Conservation (phyloP, 805 yeast species). For the Yarrowia osloensis region DNA sequence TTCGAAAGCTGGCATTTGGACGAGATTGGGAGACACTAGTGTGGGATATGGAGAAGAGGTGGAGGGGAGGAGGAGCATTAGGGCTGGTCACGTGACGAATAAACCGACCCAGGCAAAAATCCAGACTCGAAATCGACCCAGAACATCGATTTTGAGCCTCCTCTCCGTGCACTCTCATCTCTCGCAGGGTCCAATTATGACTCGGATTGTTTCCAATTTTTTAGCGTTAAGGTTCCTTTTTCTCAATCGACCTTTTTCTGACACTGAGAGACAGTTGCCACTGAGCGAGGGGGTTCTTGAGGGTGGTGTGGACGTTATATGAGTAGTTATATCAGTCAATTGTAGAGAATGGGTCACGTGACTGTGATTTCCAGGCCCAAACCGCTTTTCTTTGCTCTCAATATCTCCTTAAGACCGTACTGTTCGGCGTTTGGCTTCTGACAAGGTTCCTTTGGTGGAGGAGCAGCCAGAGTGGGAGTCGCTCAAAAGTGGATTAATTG, state of each 20-base stretch:
- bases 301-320: no score
- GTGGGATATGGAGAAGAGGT: neutral
- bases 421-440: neutral
- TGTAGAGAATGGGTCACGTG: neutral
- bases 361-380: neutral
- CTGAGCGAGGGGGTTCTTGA: neutral
- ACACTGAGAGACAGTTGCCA: neutral
- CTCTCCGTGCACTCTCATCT: neutral
- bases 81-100: neutral
- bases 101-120: neutral
- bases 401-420: neutral
- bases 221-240: neutral
- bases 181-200: slow-evolving; percentile 1
- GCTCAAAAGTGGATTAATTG: neutral
- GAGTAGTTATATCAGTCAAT: neutral
- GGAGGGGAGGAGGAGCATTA: no score
- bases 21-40: neutral
- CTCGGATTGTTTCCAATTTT: slow-evolving; percentile 20
- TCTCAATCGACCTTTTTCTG: neutral
- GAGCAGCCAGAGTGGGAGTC: neutral
- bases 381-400: neutral
- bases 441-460: neutral
- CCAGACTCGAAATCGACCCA: neutral
- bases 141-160: neutral
- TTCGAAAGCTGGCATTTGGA: neutral